Conservation (phyloP, 345 rosid genomes). For the Zanthoxylum bungeanum region DNA sequence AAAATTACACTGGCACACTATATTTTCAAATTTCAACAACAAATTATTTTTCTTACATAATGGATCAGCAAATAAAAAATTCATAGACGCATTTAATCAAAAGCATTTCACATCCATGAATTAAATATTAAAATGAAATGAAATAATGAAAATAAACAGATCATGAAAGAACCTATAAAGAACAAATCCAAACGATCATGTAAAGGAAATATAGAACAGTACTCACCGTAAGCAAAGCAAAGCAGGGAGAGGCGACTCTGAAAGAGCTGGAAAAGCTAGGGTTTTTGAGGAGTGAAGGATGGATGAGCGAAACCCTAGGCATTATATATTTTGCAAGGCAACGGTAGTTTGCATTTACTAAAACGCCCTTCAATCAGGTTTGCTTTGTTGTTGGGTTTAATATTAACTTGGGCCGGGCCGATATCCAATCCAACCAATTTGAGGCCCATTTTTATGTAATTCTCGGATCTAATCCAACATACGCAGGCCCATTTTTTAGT, state of each 20-base stretch:
- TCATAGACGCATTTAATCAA: no score
- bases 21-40: neutral
- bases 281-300: neutral
- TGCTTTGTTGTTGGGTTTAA: neutral
- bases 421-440: neutral
- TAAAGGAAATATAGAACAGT: neutral
- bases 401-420: no score
- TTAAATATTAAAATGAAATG: neutral
- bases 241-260: constrained; percentile 9
- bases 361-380: neutral
- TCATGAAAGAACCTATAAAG: no score
- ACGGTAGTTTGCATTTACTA: neutral
- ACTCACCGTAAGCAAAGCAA: constrained; percentile 10
- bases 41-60: neutral
- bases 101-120: no score
- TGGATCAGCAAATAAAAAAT: no score
- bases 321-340: neutral
- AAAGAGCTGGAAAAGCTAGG: constrained; percentile 1
- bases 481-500: no score
- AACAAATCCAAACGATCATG: neutral
- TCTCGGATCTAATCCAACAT: no score
- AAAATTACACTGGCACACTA: neutral
- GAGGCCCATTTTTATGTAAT: no score
- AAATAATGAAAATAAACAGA: neutral
- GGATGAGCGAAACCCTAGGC: neutral